phyloP scores from a whole-genome alignment of 2,329 filamentous ascomycete genomes.

The Hymenoscyphus fructigenus region DNA sequence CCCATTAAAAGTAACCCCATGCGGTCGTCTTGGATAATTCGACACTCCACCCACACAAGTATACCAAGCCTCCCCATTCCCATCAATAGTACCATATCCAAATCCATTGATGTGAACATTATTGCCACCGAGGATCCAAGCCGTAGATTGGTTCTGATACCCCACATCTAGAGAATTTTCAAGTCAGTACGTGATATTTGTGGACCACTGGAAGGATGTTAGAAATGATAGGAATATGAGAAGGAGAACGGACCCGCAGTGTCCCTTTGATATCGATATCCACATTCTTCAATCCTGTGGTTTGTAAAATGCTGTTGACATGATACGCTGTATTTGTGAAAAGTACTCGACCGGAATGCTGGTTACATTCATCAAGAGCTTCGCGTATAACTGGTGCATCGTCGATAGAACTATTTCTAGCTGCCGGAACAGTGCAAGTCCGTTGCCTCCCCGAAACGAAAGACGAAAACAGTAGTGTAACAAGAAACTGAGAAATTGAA shows the following conservation, averaged over 20 bases:
- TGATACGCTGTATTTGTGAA: slow-evolving; percentile 46
- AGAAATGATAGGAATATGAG: slow-evolving; percentile 26
- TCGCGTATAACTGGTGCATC: slow-evolving; percentile 43
- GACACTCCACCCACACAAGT: slow-evolving; percentile 45
- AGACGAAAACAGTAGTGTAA: neutral
- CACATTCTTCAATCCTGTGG: slow-evolving; percentile 42
- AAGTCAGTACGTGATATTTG: slow-evolving; percentile 52
- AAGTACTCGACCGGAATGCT: slow-evolving; percentile 39
- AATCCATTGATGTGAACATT: slow-evolving; percentile 50
- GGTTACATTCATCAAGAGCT: slow-evolving; percentile 43
- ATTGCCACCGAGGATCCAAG: slow-evolving; percentile 54
- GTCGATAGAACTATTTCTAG: slow-evolving; percentile 26
- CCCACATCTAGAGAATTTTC: slow-evolving; percentile 49
- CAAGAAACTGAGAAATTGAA: neutral
- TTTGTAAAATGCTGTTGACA: slow-evolving; percentile 47
- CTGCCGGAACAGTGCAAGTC: slow-evolving; percentile 1
- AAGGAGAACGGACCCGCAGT: slow-evolving; percentile 36
- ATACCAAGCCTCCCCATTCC: slow-evolving; percentile 62
- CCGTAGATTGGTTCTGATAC: slow-evolving; percentile 56
- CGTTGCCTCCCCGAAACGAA: neutral
- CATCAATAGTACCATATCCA: slow-evolving; percentile 54
- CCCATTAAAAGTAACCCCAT: slow-evolving; percentile 50
- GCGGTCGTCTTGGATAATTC: slow-evolving; percentile 51
- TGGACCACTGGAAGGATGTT: slow-evolving; percentile 38
- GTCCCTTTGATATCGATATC: slow-evolving; percentile 54